Evolutionary conservation across 768 basidiomycete genomes (phyloP), one percentile per base, ranked within the genome.

Genomic region (Lactarius akahatsu): DNA sequence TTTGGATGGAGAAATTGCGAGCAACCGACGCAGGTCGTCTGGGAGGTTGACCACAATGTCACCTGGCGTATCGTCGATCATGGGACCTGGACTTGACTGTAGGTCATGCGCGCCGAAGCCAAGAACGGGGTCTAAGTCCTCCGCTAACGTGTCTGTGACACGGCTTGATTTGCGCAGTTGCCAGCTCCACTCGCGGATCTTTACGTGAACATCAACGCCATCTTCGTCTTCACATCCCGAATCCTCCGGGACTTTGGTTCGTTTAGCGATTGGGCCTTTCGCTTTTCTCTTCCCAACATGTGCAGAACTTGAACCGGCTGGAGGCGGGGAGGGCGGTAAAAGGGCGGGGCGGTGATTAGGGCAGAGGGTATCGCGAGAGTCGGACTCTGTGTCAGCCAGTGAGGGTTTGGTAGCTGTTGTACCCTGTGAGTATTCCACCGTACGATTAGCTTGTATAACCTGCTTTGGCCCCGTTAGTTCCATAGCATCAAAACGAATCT

Each of bases 281-380:
- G 73, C 74, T 66, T 79, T 83, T 43, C 75, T 77, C 71, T 81
- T 84, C 30, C 76, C 72, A 71, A 67, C 62, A 4, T 66, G 66
- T 30, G 69, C 64, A 16, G 71, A 63, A 61, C 59, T 69, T 3
- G 69, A 60, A 28, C 67, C 70, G 13, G 70, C 76, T 3, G 82
- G 81, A 20, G 87, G 86, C n/a, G 90, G 90, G 20, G 90, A 89
- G 20, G 89, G 89, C 8, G 88, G 87, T 61, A 90, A 73, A 57
- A 90, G 81, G 32, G 71, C 61, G 26, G 68, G 64, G 43, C 61
- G 38, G 61, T 60, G 76, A 47, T 8, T 26, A 58, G 72, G 73
- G 57, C 74, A 57, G 43, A 67, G 30, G 63, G 60, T 34, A 62
- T 69, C 40, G 70, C 63, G 50, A 63, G 57, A 45, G 43, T 59